Base-by-base conservation (phyloP, 2,329 filamentous ascomycete species). In the Arthrobotrys musiformis region DNA sequence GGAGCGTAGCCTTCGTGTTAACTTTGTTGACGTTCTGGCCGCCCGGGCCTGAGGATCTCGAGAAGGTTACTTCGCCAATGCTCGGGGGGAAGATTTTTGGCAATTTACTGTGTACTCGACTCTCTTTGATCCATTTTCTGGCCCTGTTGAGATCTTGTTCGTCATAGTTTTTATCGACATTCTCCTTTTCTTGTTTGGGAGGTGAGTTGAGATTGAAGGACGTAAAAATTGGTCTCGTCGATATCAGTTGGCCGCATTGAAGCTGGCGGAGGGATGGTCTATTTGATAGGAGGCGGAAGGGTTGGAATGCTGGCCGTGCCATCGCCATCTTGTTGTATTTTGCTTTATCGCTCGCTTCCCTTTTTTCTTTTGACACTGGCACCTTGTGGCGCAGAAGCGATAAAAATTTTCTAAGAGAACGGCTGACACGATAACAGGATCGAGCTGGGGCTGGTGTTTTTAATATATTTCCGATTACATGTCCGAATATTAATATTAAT, bases 11-110 rank as follows among this genome's bases (percentile, higher is more conserved):
- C 35, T 76, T 76, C 17, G 72, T 37, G 42, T 66, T 70, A 17
- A 61, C 35, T 15, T 76, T 76, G 28, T 76, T 76, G 40, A 76
- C 72, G 22, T 76, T 76, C 50, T 76, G 72, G 17, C 72, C 72
- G 22, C 72, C 72, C 9, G 72, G 72, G 11, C 72, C 72, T n/a
- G 64, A 58, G 11, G 64, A 76, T 26, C 72, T 40, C 7, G 72
- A 76, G 48, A 60, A 70, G 22, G 48, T 60, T 24, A 70, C 11
- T 8, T 30, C 50, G 7, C 64, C 64, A 6, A 76, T 64, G n/a
- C n/a, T 17, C n/a, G 26, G 24, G 44, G 6, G 37, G 48, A 24
- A 58, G 70, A 17, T 60, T n/a, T 35, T 17, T 63, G 3, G 67
- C 56, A 19, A 22, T 30, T 30, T 40, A 19, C 48, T 76, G n/a